phyloP scores from a whole-genome alignment of 2,329 filamentous ascomycete species.

The Pseudocercospora eumusae region DNA sequence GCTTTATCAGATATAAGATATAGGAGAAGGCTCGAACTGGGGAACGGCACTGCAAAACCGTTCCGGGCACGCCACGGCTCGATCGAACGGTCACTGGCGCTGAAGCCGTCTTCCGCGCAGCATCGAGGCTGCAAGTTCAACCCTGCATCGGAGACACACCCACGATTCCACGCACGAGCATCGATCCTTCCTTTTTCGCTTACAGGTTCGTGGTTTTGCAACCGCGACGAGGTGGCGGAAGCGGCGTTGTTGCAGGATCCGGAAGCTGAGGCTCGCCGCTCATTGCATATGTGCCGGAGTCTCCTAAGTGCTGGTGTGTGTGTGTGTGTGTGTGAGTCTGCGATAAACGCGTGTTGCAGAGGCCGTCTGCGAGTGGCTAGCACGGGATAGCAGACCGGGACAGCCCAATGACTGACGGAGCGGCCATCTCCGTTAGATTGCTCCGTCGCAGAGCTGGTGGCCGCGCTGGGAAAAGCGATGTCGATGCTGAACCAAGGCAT shows the following conservation, averaged over 20 bases:
- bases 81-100: neutral
- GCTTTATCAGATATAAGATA: neutral
- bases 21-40: neutral
- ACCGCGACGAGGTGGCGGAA: neutral
- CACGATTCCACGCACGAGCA: neutral
- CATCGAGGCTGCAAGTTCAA: neutral
- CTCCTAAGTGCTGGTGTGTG: neutral
- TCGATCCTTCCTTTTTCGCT: neutral
- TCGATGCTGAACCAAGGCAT: neutral
- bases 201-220: neutral
- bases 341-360: neutral
- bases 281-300: neutral
- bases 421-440: constrained; percentile 2
- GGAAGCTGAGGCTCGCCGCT: neutral
- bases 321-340: too few species aligned
- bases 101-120: neutral
- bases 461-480: neutral
- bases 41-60: neutral
- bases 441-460: neutral
- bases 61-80: neutral
- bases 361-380: neutral
- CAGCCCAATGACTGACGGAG: neutral
- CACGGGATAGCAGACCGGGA: neutral
- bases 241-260: neutral
- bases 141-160: neutral